These are phyloP conservation scores for Suhomyces pyralidae DNA, from an alignment of 805 yeast genomes.

Conservation along the genomic window DNA sequence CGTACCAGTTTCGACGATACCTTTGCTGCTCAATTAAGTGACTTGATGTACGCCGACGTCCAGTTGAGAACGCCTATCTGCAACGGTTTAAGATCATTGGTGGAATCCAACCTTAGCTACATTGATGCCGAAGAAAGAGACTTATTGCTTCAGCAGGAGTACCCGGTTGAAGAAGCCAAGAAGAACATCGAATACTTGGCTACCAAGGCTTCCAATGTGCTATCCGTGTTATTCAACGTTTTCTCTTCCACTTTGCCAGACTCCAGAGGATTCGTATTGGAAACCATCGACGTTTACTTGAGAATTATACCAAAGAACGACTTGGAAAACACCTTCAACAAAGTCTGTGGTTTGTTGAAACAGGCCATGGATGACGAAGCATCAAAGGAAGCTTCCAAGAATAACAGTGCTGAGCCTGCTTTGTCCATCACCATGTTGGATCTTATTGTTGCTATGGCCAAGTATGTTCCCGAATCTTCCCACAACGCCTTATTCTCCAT, in stretches of 20 bases:
- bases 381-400: constrained; percentile 25
- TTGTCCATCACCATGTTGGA: constrained; percentile 88
- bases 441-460: constrained; percentile 80
- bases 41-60: constrained; percentile 68
- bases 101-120: constrained; percentile 69
- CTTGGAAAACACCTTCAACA: constrained; percentile 72
- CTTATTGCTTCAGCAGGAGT: constrained; percentile 55
- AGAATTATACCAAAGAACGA: constrained; percentile 67
- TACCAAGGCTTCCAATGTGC: constrained; percentile 64
- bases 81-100: constrained; percentile 72
- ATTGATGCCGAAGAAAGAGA: constrained; percentile 47
- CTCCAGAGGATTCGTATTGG: constrained; percentile 78
- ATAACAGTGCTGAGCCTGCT: constrained; percentile 39
- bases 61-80: constrained; percentile 80
- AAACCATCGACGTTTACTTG: constrained; percentile 79
- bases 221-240: constrained; percentile 88
- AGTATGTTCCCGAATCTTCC: constrained; percentile 68
- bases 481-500: constrained; percentile 76
- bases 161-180: constrained; percentile 55
- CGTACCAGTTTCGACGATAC: constrained; percentile 60
- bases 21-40: constrained; percentile 76
- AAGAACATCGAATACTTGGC: constrained; percentile 62
- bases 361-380: constrained; percentile 64
- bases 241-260: constrained; percentile 87
- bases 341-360: constrained; percentile 77